phyloP scores from a whole-genome alignment of 2,329 filamentous ascomycete genomes.

The Xylariales sp. region DNA sequence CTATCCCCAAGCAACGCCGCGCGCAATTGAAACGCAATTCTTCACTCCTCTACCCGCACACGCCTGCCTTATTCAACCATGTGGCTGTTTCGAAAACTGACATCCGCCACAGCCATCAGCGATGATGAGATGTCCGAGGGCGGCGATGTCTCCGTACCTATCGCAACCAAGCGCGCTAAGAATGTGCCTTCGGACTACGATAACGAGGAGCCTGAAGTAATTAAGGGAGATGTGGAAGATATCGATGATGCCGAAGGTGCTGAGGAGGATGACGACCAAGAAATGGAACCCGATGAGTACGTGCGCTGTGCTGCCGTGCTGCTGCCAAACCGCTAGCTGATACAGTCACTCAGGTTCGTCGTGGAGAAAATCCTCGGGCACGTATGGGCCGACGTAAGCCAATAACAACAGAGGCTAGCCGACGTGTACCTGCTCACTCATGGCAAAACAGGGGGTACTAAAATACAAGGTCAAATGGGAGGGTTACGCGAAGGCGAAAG shows the following conservation, averaged over 20 bases:
- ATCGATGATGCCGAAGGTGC: slow-evolving; percentile 23
- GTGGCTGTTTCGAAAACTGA: slow-evolving; percentile 6
- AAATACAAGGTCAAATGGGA: slow-evolving; percentile 77
- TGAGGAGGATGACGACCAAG: slow-evolving; percentile 30
- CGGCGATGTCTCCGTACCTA: slow-evolving; percentile 18
- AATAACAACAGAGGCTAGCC: neutral
- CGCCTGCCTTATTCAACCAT: too few species aligned
- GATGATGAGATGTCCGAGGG: slow-evolving; percentile 36
- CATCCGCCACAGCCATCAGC: slow-evolving; percentile 30
- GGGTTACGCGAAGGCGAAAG: slow-evolving; percentile 64
- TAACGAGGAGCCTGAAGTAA: slow-evolving; percentile 21
- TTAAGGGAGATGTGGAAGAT: slow-evolving; percentile 13
- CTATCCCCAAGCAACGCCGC: too few species aligned
- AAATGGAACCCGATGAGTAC: slow-evolving; percentile 27
- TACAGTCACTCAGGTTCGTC: slow-evolving; percentile 50
- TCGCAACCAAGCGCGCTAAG: slow-evolving; percentile 14
- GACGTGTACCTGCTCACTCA: slow-evolving; percentile 4
- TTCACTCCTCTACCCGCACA: too few species aligned
- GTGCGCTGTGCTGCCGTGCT: too few species aligned
- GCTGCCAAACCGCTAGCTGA: too few species aligned
- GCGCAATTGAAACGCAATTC: neutral
- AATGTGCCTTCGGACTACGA: slow-evolving; percentile 16
- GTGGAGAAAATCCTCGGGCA: slow-evolving; percentile 71
- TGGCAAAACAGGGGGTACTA: slow-evolving; percentile 37
- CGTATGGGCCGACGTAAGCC: slow-evolving; percentile 50